phyloP scores from a whole-genome alignment of 169 alveolate genomes.

The Neospora caninum region DNA sequence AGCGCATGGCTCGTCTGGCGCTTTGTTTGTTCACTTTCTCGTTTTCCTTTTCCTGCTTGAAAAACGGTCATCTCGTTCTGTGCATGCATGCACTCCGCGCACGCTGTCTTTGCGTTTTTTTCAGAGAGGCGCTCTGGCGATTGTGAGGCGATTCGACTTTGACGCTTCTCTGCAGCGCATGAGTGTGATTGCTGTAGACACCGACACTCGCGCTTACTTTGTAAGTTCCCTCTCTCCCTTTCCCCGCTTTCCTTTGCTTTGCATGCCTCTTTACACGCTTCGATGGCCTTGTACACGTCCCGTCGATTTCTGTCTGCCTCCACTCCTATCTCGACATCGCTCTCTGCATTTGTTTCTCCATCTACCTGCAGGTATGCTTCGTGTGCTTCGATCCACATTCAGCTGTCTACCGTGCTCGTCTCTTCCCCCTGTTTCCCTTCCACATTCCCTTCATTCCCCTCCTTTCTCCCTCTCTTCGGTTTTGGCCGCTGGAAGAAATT shows the following conservation, averaged over 20 bases:
- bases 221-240: background rate
- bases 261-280: background rate
- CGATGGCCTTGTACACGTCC: background rate
- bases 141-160: background rate
- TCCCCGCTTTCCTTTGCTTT: background rate
- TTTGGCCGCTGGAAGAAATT: too few species aligned
- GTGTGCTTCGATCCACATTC: too few species aligned
- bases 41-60: too few species aligned
- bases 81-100: too few species aligned
- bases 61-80: too few species aligned
- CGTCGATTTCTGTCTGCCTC: background rate
- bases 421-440: background rate
- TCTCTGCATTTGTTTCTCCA: too few species aligned
- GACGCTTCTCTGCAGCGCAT: slow-evolving; percentile 26
- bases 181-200: slow-evolving; percentile 1
- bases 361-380: too few species aligned
- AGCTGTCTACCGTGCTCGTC: too few species aligned
- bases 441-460: background rate
- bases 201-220: background rate
- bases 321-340: too few species aligned
- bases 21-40: too few species aligned
- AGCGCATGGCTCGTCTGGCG: too few species aligned
- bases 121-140: slow-evolving; percentile 45
- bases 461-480: too few species aligned
- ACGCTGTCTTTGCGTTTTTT: background rate